Base-by-base conservation (phyloP, 75 land plant genomes). In the Sequoiadendron giganteum region DNA sequence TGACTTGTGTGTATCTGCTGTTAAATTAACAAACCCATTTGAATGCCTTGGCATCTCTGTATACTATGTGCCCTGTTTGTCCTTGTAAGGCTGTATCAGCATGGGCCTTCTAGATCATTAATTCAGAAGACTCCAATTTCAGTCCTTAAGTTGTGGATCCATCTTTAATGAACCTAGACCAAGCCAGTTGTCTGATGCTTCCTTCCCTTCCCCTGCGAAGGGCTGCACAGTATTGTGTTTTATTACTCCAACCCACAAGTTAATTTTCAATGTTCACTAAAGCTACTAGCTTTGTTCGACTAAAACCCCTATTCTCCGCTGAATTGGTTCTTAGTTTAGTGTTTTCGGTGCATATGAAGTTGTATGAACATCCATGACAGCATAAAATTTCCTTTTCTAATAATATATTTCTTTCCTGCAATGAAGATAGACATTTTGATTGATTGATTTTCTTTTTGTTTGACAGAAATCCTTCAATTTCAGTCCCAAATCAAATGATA, bases 401-500 rank as follows among this genome's bases (percentile, higher is more conserved):
- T 83, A n/a, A 42, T 11, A 52, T 52, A 11, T 52, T 28, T 18
- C 10, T 83, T 55, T 52, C 19, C 4, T n/a, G 48, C 19, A 10
- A n/a, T 85, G 56, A 85, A 15, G 34, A 32, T 16, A 19, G 39
- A 49, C 32, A 84, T 2, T 52, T 85, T 54, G 25, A 56, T 38
- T 85, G 56, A 49, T 36, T 52, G 85, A 30, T 85, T 85, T 55
- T 34, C 38, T 19, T 85, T 85, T 55, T 43, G 7, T 82, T n/a
- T 82, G n/a, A 16, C 86, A 85, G 86, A 36, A 55, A 85, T 54
- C 39, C 86, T 85, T 10, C 43, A 55, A 34, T 56, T 34, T 54
- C 65, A 55, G 42, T 34, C 58, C 65, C 42, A 54, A n/a, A 54
- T 54, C 21, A 54, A 85, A 85, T 45, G 86, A 85, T 36, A 36